phyloP scores from a whole-genome alignment of 352 stramenopile species.

The Globisporangium acanthophoron region DNA sequence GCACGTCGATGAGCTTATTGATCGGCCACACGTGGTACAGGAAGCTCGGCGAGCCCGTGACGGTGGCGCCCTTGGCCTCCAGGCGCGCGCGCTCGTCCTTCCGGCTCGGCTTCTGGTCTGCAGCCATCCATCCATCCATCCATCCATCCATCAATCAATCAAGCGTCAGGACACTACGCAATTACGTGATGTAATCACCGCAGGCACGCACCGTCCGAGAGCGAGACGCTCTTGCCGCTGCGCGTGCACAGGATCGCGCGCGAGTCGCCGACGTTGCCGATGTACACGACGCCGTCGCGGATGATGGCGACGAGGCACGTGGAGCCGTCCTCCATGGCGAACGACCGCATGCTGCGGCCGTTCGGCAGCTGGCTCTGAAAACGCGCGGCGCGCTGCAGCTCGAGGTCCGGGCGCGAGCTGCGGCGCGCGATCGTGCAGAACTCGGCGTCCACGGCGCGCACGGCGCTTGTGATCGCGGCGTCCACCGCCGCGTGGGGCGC shows the following conservation, averaged over 20 bases:
- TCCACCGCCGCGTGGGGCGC: constrained; percentile 29
- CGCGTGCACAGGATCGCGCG: constrained; percentile 61
- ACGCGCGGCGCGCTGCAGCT: constrained; percentile 15
- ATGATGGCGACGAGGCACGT: constrained; percentile 78
- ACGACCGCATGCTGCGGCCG: constrained; percentile 24
- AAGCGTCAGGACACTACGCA: neutral
- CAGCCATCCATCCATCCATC: neutral
- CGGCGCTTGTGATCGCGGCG: constrained; percentile 49
- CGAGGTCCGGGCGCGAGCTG: constrained; percentile 26
- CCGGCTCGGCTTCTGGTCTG: constrained; percentile 79
- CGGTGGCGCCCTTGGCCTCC: constrained; percentile 55
- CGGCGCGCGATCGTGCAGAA: constrained; percentile 57
- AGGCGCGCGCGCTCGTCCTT: constrained; percentile 69
- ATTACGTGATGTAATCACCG: neutral
- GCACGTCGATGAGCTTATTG: constrained; percentile 72
- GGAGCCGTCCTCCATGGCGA: constrained; percentile 72
- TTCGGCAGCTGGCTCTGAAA: constrained; percentile 12
- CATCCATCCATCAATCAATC: neutral
- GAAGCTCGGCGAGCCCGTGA: constrained; percentile 63
- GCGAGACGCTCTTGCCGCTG: constrained; percentile 41
- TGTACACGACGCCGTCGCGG: constrained; percentile 54
- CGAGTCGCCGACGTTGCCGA: constrained; percentile 83
- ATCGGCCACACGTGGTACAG: constrained; percentile 71
- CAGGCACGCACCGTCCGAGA: constrained; percentile 39
- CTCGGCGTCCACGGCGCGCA: constrained; percentile 61